phyloP scores from a whole-genome alignment of 2,329 filamentous ascomycete genomes.

The Neoascochyta sp. region DNA sequence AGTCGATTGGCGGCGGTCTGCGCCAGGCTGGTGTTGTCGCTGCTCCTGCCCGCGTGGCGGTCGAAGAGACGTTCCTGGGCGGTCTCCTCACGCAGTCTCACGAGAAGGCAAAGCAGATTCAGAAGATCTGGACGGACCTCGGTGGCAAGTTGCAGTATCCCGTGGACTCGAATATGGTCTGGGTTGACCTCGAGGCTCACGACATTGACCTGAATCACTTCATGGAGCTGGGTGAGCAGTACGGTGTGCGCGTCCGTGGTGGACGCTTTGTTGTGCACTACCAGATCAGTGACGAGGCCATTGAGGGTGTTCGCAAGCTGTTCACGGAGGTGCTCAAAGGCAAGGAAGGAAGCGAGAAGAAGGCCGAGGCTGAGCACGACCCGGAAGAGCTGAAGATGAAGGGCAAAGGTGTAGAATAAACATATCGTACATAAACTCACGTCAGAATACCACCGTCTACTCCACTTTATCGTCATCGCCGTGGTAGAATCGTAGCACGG shows the following conservation, averaged over 20 bases:
- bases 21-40: conserved; percentile 73
- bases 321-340: conserved; percentile 24
- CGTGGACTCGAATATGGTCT: conserved; percentile 89
- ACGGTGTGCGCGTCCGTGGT: conserved; percentile 56
- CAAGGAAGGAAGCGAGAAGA: conserved; percentile 16
- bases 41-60: conserved; percentile 69
- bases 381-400: conserved; percentile 28
- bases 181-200: conserved; percentile 67
- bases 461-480: conserved; percentile 28
- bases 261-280: conserved; percentile 66
- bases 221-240: conserved; percentile 52
- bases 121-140: conserved; percentile 61
- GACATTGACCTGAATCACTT: conserved; percentile 54
- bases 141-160: conserved; percentile 67
- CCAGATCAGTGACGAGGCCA: conserved; percentile 65
- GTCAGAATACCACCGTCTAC: not conserved
- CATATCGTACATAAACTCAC: conserved; percentile 8
- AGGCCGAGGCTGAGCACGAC: conserved; percentile 17
- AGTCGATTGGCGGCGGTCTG: conserved; percentile 75
- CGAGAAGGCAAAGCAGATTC: conserved; percentile 59
- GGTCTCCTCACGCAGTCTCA: conserved; percentile 62
- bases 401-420: conserved; percentile 30
- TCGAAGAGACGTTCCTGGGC: conserved; percentile 74
- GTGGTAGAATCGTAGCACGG: conserved; percentile 32
- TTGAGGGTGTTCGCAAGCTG: conserved; percentile 43